These are phyloP conservation scores for Psilocybe azurescens DNA, from an alignment of 768 basidiomycete genomes.

Conservation along the genomic window DNA sequence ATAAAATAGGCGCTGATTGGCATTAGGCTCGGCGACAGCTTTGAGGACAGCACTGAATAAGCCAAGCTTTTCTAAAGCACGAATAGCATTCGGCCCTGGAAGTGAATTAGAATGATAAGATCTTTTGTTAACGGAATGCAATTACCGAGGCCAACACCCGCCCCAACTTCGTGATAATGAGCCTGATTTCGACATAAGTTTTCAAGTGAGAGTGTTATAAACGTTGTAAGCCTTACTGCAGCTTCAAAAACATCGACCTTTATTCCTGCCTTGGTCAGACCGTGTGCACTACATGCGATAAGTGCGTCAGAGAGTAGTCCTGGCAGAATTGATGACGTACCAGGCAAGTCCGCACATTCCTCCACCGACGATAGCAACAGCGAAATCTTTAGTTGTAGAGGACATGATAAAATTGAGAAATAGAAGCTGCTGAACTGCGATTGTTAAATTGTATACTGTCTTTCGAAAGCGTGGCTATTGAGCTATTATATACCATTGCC, in stretches of 20 bases:
- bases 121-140: background rate
- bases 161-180: slow-evolving; percentile 57
- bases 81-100: slow-evolving; percentile 56
- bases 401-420: slow-evolving; percentile 6
- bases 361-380: slow-evolving; percentile 59
- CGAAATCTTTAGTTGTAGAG: slow-evolving; percentile 41
- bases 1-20: slow-evolving; percentile 37
- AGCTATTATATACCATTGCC: background rate
- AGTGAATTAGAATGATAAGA: background rate
- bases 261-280: slow-evolving; percentile 46
- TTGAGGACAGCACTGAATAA: slow-evolving; percentile 47
- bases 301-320: background rate
- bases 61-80: slow-evolving; percentile 48
- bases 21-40: slow-evolving; percentile 37
- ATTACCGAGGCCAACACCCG: slow-evolving; percentile 57
- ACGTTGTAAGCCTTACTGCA: slow-evolving; percentile 40
- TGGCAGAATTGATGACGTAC: slow-evolving; percentile 18
- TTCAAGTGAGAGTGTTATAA: too few relatives aligned
- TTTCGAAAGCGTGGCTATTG: background rate
- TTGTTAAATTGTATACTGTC: background rate
- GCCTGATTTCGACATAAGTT: slow-evolving; percentile 31
- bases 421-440: background rate
- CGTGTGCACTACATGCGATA: slow-evolving; percentile 39
- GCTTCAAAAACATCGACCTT: slow-evolving; percentile 57
- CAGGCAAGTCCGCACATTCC: slow-evolving; percentile 59